Evolutionary conservation across 495 filamentous ascomycete species (phyloP), one percentile per base, ranked within the genome.

Genomic region (Hyaloscypha bicolor): DNA sequence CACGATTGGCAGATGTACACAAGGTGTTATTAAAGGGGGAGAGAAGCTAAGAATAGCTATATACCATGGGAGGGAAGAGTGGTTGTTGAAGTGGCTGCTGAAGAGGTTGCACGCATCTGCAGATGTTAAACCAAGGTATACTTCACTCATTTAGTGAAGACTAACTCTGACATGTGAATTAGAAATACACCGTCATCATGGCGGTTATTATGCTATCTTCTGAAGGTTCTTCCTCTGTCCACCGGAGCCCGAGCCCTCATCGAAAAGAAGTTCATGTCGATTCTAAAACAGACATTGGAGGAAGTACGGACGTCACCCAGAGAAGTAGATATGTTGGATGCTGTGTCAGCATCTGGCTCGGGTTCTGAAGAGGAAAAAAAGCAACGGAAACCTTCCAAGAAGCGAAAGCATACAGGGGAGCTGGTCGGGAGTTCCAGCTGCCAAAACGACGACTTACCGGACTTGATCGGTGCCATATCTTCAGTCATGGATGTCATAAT

Each of bases 71-170:
- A 83, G 87, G 75, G 84, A 87, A 68, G 87, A 91, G 76, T 91
- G 87, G 87, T 79, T 88, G 9, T 74, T 90, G 30, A 80, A 83
- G 68, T 92, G 90, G 90, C 74, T 91, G 31, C 79, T 91, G 67
- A 88, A 88, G 72, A 87, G 82, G 69, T 65, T 90, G 19, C 80
- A 85, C 58, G 71, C 75, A 25, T 72, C 73, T 21, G 69, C 66
- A 29, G 67, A 71, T 14, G 62, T 55, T 16, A 70, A 74, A 6
- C 58, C 56, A 14, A 73, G 71, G 77, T 76, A 74, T 55, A 45
- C 56, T 48, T 69, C 12, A 55, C 22, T 48, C 16, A 48, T 2
- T 11, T 25, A 8, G 29, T 11, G 29, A 55, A 48, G 16, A 3
- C 3, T 60, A 6, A 22, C 53, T 22, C 22, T 29, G 51, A 80